phyloP scores from a whole-genome alignment of 2,329 filamentous ascomycete genomes.

The Neofusicoccum ribis region DNA sequence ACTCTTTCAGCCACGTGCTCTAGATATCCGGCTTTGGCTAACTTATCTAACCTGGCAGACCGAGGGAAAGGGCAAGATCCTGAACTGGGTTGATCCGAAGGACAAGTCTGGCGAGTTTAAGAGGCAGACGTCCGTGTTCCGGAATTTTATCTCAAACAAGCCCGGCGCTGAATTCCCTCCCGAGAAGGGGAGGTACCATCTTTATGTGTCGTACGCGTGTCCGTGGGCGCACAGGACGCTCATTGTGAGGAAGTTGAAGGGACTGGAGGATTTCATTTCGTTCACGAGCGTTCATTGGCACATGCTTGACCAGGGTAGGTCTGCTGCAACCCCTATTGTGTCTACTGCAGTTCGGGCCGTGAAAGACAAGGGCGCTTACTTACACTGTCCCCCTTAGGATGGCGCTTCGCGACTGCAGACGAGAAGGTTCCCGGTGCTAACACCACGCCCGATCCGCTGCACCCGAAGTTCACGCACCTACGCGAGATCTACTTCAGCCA shows the following conservation, averaged over 20 bases:
- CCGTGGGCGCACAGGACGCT: conserved; percentile 90
- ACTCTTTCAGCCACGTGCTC: no score
- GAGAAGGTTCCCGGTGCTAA: conserved; percentile 60
- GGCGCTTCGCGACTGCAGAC: conserved; percentile 74
- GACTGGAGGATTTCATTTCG: conserved; percentile 79
- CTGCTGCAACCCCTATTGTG: neutral
- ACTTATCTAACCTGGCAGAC: neutral
- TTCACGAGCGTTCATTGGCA: conserved; percentile 92
- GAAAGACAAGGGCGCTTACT: neutral
- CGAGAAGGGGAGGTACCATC: conserved; percentile 88
- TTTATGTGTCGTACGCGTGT: conserved; percentile 93
- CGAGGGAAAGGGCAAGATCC: conserved; percentile 52
- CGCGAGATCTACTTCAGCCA: conserved; percentile 78
- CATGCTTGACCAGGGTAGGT: conserved; percentile 65
- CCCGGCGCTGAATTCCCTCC: conserved; percentile 73
- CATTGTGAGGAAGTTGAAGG: conserved; percentile 88
- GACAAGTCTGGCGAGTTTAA: conserved; percentile 92
- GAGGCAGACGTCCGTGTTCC: conserved; percentile 79
- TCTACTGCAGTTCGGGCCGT: no score
- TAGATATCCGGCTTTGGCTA: neutral
- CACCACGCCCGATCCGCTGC: conserved; percentile 62
- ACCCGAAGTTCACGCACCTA: conserved; percentile 69
- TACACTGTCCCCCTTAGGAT: conserved; percentile 55
- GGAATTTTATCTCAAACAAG: conserved; percentile 74
- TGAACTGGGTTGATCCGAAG: conserved; percentile 76